A percentile compares a stretch with the other conserved stretches of the same genome.
These are phyloP conservation scores for Sporothrix protearum DNA, from an alignment of 2,329 filamentous ascomycete genomes.

Conservation along the genomic window DNA sequence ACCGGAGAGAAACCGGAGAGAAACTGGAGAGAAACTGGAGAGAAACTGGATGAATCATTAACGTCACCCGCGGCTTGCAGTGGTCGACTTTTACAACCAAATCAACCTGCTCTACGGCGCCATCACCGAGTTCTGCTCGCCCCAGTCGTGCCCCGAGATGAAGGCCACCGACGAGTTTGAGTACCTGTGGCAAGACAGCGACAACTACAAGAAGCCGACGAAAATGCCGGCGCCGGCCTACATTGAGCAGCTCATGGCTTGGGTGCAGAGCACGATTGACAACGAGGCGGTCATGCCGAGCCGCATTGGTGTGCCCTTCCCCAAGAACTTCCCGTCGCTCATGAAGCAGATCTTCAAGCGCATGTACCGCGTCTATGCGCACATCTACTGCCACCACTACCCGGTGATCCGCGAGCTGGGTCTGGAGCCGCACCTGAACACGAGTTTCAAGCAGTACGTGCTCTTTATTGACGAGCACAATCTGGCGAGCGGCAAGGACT, in stretches of 20 bases:
- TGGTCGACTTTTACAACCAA: constrained; percentile 99
- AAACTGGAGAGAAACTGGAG: no score
- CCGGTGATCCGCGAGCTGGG: constrained; percentile 92
- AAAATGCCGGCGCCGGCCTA: constrained; percentile 98
- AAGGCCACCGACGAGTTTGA: constrained; percentile 99
- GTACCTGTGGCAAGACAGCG: constrained; percentile 96
- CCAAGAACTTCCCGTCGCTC: constrained; percentile 82
- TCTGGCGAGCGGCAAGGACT: constrained; percentile 89
- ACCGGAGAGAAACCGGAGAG: no score
- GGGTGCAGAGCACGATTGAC: constrained; percentile 93
- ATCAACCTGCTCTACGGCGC: constrained; percentile 98
- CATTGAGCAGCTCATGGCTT: constrained; percentile 95
- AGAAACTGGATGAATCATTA: no score
- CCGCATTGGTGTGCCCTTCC: constrained; percentile 90
- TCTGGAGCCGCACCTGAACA: constrained; percentile 95
- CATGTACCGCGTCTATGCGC: constrained; percentile 96
- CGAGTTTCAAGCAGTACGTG: constrained; percentile 99
- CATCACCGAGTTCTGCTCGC: constrained; percentile 98
- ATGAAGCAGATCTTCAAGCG: constrained; percentile 98
- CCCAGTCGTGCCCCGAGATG: constrained; percentile 96
- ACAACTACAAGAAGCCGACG: constrained; percentile 90
- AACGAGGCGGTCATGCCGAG: constrained; percentile 95
- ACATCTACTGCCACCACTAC: constrained; percentile 99
- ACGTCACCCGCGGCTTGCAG: constrained; percentile 47
- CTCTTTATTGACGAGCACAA: constrained; percentile 97